Base-by-base conservation (phyloP, 768 basidiomycete species). In the Mycena albidolilacea region DNA sequence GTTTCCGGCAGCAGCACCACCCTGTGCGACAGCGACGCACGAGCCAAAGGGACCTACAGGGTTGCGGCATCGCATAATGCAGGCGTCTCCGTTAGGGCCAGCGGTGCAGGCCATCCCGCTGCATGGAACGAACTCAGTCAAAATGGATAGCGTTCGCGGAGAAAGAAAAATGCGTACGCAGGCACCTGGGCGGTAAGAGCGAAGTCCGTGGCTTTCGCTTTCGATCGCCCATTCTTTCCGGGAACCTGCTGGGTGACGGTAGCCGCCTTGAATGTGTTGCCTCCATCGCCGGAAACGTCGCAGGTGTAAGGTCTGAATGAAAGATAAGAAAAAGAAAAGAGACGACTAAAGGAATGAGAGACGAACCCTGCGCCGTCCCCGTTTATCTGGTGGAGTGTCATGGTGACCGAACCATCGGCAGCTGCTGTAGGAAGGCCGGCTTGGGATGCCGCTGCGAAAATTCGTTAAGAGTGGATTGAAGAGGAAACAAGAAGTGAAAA, bases 361-460 rank as follows among this genome's bases (percentile, higher is more conserved):
- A 64, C 72, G 6, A 59, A 73, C 69, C 75, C 75, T 12, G 75
- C 75, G 21, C 75, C 75, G 37, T 76, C 75, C 69, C 70, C 65
- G 69, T 76, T 76, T 1, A 76, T 71, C 39, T 76, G 75, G 57
- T 76, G 75, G 23, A 76, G 61, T 35, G 68, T 76, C 75, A 76
- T 76, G 52, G 68, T 58, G 19, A 76, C 62, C 0, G 66, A 60
- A 21, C 75, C 75, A 38, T 76, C 75, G 9, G 71, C 58, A n/a
- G 30, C 75, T 11, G 75, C 71, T 4, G 71, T 70, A 5, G 74
- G 74, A 7, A 75, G 65, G 10, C 74, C 74, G 12, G 74, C 74
- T 58, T 61, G 52, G 19, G 74, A 75, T 9, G 71, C 74, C 37
- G 74, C 74, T 66, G 57, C 12, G 17, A 50, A 54, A 38, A 61